Evolutionary conservation across 1,284 basidiomycete genomes (phyloP).

Genomic region (Ustilago xerochloae): DNA sequence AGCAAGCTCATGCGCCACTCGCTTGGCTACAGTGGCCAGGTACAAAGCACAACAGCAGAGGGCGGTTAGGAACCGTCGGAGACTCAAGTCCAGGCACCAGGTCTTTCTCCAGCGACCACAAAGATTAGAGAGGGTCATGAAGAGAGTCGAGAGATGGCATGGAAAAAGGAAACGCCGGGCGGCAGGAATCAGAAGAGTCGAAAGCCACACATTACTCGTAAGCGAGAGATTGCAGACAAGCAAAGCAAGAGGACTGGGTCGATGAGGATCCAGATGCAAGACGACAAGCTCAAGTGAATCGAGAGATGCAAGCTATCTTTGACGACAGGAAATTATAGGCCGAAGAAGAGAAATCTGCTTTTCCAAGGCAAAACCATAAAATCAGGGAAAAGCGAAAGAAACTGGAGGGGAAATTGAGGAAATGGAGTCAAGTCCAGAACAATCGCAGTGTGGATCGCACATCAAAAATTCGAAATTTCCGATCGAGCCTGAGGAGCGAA

Average conservation of each 20-base stretch:
- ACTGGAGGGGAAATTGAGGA: neutral
- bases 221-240: neutral
- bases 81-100: conserved; percentile 10
- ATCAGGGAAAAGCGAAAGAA: neutral
- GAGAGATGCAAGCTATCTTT: conserved; percentile 11
- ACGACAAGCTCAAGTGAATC: conserved; percentile 1
- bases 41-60: neutral
- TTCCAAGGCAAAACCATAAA: neutral
- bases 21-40: neutral
- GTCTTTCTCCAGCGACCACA: neutral
- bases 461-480: conserved; percentile 6
- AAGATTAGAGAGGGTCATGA: neutral
- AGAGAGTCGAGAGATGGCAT: neutral
- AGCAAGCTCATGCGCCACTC: conserved; percentile 15
- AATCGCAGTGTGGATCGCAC: neutral
- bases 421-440: neutral
- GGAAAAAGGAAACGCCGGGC: conserved; percentile 7
- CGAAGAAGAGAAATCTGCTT: neutral
- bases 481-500: neutral
- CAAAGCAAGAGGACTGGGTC: conserved; percentile 5
- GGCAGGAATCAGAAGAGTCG: neutral
- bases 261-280: conserved; percentile 6
- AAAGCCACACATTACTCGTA: conserved; percentile 6
- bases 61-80: conserved; percentile 4
- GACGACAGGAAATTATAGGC: neutral